Conservation (phyloP, 139 green algal species). For the Coccomyxa sp. region DNA sequence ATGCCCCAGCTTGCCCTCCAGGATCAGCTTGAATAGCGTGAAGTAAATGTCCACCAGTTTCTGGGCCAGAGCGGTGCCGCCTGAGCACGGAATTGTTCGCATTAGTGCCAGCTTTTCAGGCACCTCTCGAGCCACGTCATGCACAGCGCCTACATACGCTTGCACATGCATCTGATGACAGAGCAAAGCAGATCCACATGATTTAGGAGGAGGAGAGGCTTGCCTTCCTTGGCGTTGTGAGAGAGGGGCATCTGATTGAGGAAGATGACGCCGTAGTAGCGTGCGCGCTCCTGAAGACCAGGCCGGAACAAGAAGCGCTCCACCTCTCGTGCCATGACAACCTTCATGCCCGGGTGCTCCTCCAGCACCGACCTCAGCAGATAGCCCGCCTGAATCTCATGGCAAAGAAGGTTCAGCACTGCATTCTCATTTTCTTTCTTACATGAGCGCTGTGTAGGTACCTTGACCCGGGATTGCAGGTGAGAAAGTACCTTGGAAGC, state of each 20-base stretch:
- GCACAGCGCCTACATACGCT: no score
- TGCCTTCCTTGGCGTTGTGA: conserved; percentile 31
- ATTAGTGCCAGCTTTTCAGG: neutral
- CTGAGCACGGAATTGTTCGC: conserved; percentile 5
- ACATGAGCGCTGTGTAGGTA: neutral
- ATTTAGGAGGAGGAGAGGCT: no score
- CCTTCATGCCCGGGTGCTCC: conserved; percentile 84
- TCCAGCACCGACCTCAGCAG: conserved; percentile 75
- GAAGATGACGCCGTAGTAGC: conserved; percentile 86
- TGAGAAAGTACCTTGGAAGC: conserved; percentile 60
- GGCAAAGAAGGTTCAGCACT: neutral
- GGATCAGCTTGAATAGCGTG: conserved; percentile 77
- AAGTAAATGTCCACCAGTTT: conserved; percentile 90
- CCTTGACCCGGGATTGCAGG: neutral
- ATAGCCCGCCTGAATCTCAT: conserved; percentile 55
- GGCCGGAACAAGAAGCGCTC: conserved; percentile 84
- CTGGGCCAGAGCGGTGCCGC: conserved; percentile 59
- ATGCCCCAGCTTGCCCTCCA: conserved; percentile 65
- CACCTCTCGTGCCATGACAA: conserved; percentile 78
- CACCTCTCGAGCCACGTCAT: no score
- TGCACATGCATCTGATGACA: no score
- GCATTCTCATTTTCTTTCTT: neutral
- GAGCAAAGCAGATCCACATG: no score
- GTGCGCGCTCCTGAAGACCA: conserved; percentile 62
- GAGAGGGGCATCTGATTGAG: conserved; percentile 88